A percentile compares a stretch with the other conserved stretches of the same genome.
Conservation (phyloP, 495 filamentous ascomycete genomes). For the Podospora anserina region DNA sequence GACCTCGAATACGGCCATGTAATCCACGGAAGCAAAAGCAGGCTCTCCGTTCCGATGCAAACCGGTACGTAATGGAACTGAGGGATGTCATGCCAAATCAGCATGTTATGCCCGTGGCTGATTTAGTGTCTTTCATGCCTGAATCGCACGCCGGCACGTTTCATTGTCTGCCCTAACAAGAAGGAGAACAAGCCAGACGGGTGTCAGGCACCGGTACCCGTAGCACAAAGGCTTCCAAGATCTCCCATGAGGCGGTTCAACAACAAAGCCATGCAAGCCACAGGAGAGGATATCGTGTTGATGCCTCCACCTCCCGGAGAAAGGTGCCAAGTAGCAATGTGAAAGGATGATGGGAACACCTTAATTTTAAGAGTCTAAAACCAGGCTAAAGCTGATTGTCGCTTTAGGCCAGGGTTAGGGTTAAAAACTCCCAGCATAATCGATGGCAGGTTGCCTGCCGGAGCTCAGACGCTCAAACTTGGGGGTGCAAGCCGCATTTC, state of each 20-base stretch:
- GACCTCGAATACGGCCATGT: not conserved
- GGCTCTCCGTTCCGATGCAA: not conserved
- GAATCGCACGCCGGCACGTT: not conserved
- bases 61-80: slow-evolving; percentile 1
- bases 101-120: not conserved
- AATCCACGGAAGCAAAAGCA: slow-evolving; percentile 2
- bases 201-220: not conserved
- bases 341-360: not conserved
- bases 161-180: not conserved
- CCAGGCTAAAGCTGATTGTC: not conserved
- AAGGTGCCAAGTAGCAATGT: not conserved
- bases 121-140: not conserved
- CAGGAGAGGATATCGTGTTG: not conserved
- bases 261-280: not conserved
- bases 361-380: not conserved
- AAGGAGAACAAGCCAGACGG: not conserved
- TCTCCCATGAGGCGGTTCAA: no score
- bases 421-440: not conserved
- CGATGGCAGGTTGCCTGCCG: not conserved
- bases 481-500: not conserved
- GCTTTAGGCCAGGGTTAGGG: not conserved
- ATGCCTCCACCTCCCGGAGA: no score
- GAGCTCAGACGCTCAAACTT: not conserved
- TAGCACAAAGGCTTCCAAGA: not conserved
- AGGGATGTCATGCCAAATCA: not conserved